Evolutionary conservation across 2,329 filamentous ascomycete genomes (phyloP).

Genomic region (Xylariomycetidae sp.): DNA sequence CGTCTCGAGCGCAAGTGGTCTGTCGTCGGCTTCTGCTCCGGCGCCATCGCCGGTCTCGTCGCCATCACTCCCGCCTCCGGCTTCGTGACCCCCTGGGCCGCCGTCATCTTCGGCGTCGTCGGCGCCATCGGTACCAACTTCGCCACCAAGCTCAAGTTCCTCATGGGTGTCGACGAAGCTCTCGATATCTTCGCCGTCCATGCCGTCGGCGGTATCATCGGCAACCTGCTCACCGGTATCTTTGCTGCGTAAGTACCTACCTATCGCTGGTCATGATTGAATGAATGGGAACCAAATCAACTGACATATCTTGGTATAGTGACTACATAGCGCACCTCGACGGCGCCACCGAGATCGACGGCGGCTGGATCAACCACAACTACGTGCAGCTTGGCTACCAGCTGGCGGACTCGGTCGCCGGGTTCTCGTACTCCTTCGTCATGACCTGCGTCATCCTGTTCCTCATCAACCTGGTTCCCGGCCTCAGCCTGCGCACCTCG

Average conservation of each 20-base stretch:
- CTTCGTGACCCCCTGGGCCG: slow-evolving; percentile 63
- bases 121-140: slow-evolving; percentile 72
- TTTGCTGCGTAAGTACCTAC: slow-evolving; percentile 57
- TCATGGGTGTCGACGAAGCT: slow-evolving; percentile 74
- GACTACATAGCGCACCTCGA: slow-evolving; percentile 70
- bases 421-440: slow-evolving; percentile 60
- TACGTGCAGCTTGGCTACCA: slow-evolving; percentile 67
- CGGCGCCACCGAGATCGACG: slow-evolving; percentile 51
- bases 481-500: slow-evolving; percentile 61
- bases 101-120: slow-evolving; percentile 52
- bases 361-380: slow-evolving; percentile 67
- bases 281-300: not conserved
- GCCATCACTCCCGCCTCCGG: slow-evolving; percentile 81
- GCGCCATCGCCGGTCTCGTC: slow-evolving; percentile 79
- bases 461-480: slow-evolving; percentile 64
- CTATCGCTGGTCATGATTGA: not conserved
- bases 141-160: slow-evolving; percentile 73
- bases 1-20: slow-evolving; percentile 91
- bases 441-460: slow-evolving; percentile 65
- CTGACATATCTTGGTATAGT: slow-evolving; percentile 25
- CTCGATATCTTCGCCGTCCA: slow-evolving; percentile 91
- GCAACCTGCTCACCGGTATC: slow-evolving; percentile 71
- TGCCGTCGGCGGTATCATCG: slow-evolving; percentile 75
- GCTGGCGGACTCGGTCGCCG: slow-evolving; percentile 60
- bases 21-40: slow-evolving; percentile 88